Evolutionary conservation across 2,329 filamentous ascomycete species (phyloP), one percentile per base, ranked within the genome.

Genomic region (Fusarium secorum): DNA sequence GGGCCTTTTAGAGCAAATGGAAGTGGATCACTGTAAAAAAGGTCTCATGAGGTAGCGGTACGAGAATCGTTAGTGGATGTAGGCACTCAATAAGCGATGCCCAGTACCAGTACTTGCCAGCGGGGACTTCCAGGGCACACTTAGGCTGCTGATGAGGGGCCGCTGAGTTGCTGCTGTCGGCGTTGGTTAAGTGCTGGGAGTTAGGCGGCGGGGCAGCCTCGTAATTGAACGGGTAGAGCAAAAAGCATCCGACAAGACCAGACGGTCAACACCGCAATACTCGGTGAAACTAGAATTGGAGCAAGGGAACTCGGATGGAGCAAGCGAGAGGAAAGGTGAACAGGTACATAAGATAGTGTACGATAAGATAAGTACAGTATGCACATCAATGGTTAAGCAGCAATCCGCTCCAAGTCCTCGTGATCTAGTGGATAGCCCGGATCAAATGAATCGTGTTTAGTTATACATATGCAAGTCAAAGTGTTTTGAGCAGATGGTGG

Each of bases 151-250:
- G 61, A 42, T 62, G 55, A 67, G 67, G 68, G 55, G 63, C 53
- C 68, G 58, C 63, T 53, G 68, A 45, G 49, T 54, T 66, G 64
- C 48, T 52, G 55, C 55, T 56, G 46, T 46, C 48, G 45, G 56
- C 64, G 51, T 54, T 67, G 52, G 45, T 36, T 60, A 64, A 54
- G 58, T 38, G 57, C 70, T 67, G 52, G 56, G 42, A 39, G 52
- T 65, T 69, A 66, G 49, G 51, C 60, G 60, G 69, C 54, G 69
- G 70, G 70, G 66, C 66, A 54, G 71, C 60, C 70, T 72, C 70
- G 70, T 72, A 73, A 72, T 57, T 64, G 22, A 46, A 49, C 33
- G 49, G 54, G 48, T 60, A 67, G 61, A 53, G 36, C 33, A 41
- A 20, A 36, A 68, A 53, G 42, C 45, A 66, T 26, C 42, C 57